Evolutionary conservation across 331 rosid genomes (phyloP).

Genomic region (Spiraea crenata): DNA sequence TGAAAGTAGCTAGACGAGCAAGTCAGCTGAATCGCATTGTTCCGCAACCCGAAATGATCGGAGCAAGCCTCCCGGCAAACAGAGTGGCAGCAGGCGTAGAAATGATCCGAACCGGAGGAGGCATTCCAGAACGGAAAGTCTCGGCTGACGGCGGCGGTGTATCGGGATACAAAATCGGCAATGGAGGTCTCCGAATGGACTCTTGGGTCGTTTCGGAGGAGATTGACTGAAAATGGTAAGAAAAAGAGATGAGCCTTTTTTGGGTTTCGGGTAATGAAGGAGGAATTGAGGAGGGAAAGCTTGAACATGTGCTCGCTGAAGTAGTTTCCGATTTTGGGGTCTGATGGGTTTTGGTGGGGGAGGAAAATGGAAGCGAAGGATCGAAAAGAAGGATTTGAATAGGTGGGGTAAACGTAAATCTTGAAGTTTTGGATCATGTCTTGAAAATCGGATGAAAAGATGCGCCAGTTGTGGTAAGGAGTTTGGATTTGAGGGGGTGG

Average conservation of each 20-base stretch:
- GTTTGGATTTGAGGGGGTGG: background rate
- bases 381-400: constrained; percentile 1
- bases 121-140: constrained; percentile 27
- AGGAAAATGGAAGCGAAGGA: constrained; percentile 23
- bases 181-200: constrained; percentile 33
- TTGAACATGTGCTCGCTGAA: constrained; percentile 43
- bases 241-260: constrained; percentile 29
- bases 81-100: constrained; percentile 36
- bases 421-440: constrained; percentile 25
- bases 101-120: constrained; percentile 31
- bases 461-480: constrained; percentile 32
- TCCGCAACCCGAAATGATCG: constrained; percentile 10
- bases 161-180: constrained; percentile 20
- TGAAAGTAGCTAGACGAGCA: constrained; percentile 40
- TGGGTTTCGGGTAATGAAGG: constrained; percentile 17
- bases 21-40: constrained; percentile 36
- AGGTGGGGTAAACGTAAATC: constrained; percentile 30
- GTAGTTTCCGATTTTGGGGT: constrained; percentile 33
- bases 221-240: constrained; percentile 32
- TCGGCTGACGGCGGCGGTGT: constrained; percentile 7
- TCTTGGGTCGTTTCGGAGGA: constrained; percentile 31
- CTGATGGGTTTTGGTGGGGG: constrained; percentile 29
- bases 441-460: constrained; percentile 23
- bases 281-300: constrained; percentile 21
- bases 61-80: constrained; percentile 34